These are phyloP conservation scores for Flueggea neowawraea DNA, from an alignment of 441 rosid species.

Conservation along the genomic window DNA sequence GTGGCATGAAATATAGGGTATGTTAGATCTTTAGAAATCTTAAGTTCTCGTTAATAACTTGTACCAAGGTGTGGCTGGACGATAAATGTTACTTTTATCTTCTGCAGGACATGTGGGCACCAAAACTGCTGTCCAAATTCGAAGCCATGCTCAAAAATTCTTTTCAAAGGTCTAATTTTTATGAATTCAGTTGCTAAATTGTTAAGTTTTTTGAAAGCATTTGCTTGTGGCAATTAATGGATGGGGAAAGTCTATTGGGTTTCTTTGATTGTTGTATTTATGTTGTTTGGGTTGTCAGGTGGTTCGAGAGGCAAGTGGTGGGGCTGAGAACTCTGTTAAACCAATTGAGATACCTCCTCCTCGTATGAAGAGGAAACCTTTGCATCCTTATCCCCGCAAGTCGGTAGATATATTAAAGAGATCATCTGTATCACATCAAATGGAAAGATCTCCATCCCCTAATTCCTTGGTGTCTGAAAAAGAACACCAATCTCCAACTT, in stretches of 20 bases:
- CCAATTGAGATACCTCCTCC: slow-evolving; percentile 81
- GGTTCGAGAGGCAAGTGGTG: slow-evolving; percentile 39
- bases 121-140: slow-evolving; percentile 69
- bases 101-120: slow-evolving; percentile 65
- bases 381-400: slow-evolving; percentile 83
- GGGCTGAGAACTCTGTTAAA: slow-evolving; percentile 19
- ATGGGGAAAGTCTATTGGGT: neutral
- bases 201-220: too few relatives aligned
- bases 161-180: slow-evolving; percentile 54
- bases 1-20: slow-evolving; percentile 81
- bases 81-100: slow-evolving; percentile 9
- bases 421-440: slow-evolving; percentile 13
- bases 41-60: neutral
- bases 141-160: slow-evolving; percentile 86
- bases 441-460: slow-evolving; percentile 38
- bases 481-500: slow-evolving; percentile 50
- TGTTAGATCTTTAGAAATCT: neutral
- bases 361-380: slow-evolving; percentile 77
- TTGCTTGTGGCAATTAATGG: neutral
- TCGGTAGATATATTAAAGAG: slow-evolving; percentile 23
- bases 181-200: neutral
- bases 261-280: slow-evolving; percentile 7
- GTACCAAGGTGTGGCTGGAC: neutral
- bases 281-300: slow-evolving; percentile 38
- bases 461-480: slow-evolving; percentile 30